Percentiles rank a stretch among this genome's conserved stretches.
Evolutionary conservation across 73 alveolate species (phyloP).

Genomic region (Paramecium biaurelia): DNA sequence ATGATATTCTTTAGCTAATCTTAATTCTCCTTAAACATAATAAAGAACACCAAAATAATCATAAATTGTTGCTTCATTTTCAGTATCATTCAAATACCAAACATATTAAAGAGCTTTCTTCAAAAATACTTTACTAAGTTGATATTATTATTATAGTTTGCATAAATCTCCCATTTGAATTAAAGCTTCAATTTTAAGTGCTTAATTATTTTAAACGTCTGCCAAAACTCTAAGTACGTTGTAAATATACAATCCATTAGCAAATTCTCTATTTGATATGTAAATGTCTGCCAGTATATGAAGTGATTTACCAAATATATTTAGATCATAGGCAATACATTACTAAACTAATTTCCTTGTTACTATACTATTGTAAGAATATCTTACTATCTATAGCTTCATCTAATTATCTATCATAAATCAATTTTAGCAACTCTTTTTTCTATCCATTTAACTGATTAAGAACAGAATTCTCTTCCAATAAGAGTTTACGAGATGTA

Average conservation of each 20-base stretch:
- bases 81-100: conserved; percentile 18
- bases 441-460: neutral
- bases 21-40: neutral
- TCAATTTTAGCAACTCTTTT: neutral
- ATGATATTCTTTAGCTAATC: conserved; percentile 33
- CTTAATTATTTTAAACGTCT: neutral
- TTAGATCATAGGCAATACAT: neutral
- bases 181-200: neutral
- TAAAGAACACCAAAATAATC: conserved; percentile 34
- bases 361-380: neutral
- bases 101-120: conserved; percentile 44
- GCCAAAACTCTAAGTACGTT: neutral
- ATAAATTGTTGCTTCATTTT: conserved; percentile 2
- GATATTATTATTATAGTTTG: neutral
- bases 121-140: neutral
- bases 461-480: neutral
- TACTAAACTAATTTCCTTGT: neutral
- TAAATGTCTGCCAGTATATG: neutral
- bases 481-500: neutral
- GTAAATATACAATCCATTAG: neutral
- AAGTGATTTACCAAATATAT: neutral
- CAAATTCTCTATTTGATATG: conserved; percentile 8
- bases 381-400: conserved; percentile 11
- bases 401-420: neutral
- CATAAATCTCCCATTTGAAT: conserved; percentile 35